Evolutionary conservation across 768 basidiomycete species (phyloP), one percentile per base, ranked within the genome.

Genomic region (Psilocybe tampanensis): DNA sequence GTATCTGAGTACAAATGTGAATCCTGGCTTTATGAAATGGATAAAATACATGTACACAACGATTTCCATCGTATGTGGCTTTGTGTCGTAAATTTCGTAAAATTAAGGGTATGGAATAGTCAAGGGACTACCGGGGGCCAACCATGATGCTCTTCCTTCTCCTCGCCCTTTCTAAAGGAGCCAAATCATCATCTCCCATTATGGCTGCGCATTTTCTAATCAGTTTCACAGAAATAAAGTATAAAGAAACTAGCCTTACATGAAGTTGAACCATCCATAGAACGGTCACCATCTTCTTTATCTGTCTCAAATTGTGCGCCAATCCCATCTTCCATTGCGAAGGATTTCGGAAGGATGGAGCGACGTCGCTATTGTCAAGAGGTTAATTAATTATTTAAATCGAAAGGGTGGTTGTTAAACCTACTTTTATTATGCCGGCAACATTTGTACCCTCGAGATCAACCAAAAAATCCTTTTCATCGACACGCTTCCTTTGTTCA

Each of bases 101-200:
- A 54, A 41, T 47, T 22, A 13, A 36, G 41, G 47, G 42, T 39
- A 32, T 39, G 47, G 34, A 52, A 34, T 39, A 22, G 43, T 22
- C 19, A 24, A 36, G 26, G 68, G 56, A 69, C 48, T 60, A 59
- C 59, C 80, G 59, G 48, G 63, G 63, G 26, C 71, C 71, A 44
- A 64, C 61, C 44, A 73, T 54, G 61, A 71, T 64, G 56, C 69
- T 75, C 62, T 76, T 80, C 49, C 85, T 78, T 55, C 81, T 72
- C 26, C 85, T 76, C 32, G 88, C 90, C 61, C 82, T 80, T 70
- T 92, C 90, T 33, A 92, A 72, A 0, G 90, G 90, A 4, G 89
- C 78, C 23, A 92, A 63, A 55, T 81, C 79, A 29, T 87, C 85
- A 33, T 83, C 82, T 33, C 75, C 54, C 48, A 64, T 71, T 44